Evolutionary conservation across 2,329 filamentous ascomycete species (phyloP), one percentile per base, ranked within the genome.

Genomic region (Sphaerulina vaccinii): DNA sequence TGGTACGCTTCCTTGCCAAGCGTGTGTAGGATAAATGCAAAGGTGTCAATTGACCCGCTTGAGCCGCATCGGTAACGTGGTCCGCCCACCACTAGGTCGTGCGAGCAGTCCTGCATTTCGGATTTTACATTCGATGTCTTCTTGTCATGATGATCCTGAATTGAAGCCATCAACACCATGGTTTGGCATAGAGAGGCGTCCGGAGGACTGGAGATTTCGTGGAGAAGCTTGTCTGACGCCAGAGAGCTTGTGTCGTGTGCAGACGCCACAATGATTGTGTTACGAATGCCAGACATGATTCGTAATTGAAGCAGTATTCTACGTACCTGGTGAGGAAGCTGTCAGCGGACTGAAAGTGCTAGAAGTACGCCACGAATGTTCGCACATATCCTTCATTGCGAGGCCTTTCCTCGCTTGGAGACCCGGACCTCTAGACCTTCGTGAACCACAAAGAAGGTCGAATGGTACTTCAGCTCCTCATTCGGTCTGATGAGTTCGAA

Each of bases 391-490:
- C 4, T 8, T 47, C 45, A 39, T 27, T 32, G 11, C 16, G 18
- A 13, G 21, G 18, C 32, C 41, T 45, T 51, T 10, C 23, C 37
- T 67, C 68, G 55, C 70, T 71, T 51, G 78, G 70, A 59, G 71
- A 79, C 41, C 8, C 53, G 54, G 18, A 82, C 79, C 41, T 81
- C 72, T 54, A 83, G 61, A 0, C 80, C 80, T 43, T 76, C 71
- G 64, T 83, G 80, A 8, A 82, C 79, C 8, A 83, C 80, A 59
- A 84, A 83, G 65, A 82, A 83, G 3, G 78, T 80, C 16, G 79
- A 75, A 48, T 78, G 74, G n/a, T 78, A 77, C 53, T 73, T 74
- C 58, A 82, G 69, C 45, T 75, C 71, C 36, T 75, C 70, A 8
- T 72, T 70, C 0, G 78, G 78, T 51, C 78, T 70, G n/a, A 75